Conservation (phyloP, 805 yeast genomes). For the Candida vartiovaarae region DNA sequence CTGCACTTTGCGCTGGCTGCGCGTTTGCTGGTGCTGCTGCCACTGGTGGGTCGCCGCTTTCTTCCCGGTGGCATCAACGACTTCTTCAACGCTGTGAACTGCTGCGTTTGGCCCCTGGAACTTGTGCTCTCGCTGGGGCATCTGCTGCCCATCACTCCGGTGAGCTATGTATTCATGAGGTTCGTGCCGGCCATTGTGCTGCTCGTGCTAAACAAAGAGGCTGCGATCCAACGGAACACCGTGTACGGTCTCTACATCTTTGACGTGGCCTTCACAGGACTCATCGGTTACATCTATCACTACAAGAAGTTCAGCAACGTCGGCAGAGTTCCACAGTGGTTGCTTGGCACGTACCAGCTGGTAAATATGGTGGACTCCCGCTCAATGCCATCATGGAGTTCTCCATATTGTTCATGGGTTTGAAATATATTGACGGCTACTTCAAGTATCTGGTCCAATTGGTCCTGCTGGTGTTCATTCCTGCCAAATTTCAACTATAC, state of each 20-base stretch:
- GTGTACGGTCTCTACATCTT: conserved; percentile 10
- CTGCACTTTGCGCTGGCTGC: conserved; percentile 25
- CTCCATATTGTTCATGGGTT: conserved; percentile 13
- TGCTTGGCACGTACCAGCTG: conserved; percentile 1
- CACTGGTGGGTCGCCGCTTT: conserved; percentile 58
- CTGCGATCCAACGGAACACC: conserved; percentile 11
- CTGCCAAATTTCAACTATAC: conserved; percentile 12
- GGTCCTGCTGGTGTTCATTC: conserved; percentile 13
- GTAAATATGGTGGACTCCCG: conserved; percentile 8
- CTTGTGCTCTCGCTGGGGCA: conserved; percentile 3
- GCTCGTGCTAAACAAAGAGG: conserved; percentile 1
- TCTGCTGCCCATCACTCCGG: conserved; percentile 8
- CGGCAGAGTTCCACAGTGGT: conserved; percentile 8
- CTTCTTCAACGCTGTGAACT: conserved; percentile 31
- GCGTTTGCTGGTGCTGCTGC: conserved; percentile 46
- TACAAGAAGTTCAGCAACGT: conserved; percentile 11
- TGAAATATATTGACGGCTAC: conserved; percentile 5
- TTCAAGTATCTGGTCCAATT: conserved; percentile 1
- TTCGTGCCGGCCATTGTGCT: conserved; percentile 2
- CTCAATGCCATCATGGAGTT: conserved; percentile 13
- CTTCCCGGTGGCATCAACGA: conserved; percentile 70
- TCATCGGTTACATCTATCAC: conserved; percentile 12
- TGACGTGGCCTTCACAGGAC: conserved; percentile 4
- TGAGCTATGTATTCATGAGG: conserved; percentile 4
- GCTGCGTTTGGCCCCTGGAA: conserved; percentile 1